Base-by-base conservation (phyloP, 106 monocot genomes). In the Agapanthus africanus region DNA sequence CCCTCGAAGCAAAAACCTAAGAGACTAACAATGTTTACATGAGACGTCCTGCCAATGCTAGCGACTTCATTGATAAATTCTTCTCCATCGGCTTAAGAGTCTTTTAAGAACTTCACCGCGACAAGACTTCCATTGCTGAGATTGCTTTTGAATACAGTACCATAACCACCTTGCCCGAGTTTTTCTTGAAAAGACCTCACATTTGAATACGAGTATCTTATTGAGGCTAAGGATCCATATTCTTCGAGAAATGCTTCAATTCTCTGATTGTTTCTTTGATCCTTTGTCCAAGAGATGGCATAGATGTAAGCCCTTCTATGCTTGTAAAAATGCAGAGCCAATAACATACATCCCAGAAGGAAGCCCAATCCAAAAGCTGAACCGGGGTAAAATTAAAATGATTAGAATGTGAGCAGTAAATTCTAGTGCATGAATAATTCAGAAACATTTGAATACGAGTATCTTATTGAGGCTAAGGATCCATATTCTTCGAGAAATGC, bases 161-260 rank as follows among this genome's bases (percentile, higher is more conserved):
- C 70, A 39, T 39, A 71, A 25, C 70, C 70, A 15, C 70, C 70
- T 71, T 70, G 70, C 25, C 70, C 70, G 22, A 70, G 19, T 13
- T 70, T 56, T 16, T 70, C 70, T 0, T 25, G 31, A 54, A 70
- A 70, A 22, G 70, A 70, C 34, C 54, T 70, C 25, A 70, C 4
- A 38, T 54, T 35, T 22, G 70, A 54, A 37, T 70, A 70, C 1
- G 34, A 37, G 10, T 70, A 70, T 10, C 70, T 35, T 56, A 35
- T 70, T 3, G 54, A 36, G 25, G 54, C 70, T 54, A 70, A 37
- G 35, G 34, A 37, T 23, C 54, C 70, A 56, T 18, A 37, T 22
- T 52, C 11, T 10, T 37, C 54, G 1, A 70, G 11, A 37, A 70
- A 54, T 4, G 52, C 36, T 70, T 70, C 54, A 25, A 70, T 56